Evolutionary conservation across 495 filamentous ascomycete species (phyloP).

Genomic region (Podospora didyma): DNA sequence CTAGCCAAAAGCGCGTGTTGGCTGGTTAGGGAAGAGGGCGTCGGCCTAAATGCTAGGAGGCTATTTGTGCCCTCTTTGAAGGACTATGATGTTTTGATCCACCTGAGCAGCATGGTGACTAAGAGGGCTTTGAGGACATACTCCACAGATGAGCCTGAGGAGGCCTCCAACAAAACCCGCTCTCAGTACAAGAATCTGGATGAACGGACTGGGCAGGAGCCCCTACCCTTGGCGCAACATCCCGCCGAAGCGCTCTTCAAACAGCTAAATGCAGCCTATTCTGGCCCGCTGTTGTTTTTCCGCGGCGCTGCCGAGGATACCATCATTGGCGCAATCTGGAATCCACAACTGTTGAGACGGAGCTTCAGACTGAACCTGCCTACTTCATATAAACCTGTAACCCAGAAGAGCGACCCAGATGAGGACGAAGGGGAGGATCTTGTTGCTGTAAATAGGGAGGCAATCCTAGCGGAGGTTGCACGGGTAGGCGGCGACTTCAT

Average conservation of each 20-base stretch:
- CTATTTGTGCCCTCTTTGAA: conserved; percentile 65
- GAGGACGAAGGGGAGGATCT: conserved; percentile 21
- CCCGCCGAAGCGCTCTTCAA: conserved; percentile 50
- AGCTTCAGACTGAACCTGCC: conserved; percentile 64
- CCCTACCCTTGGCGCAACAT: conserved; percentile 42
- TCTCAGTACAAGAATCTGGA: conserved; percentile 72
- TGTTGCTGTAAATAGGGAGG: conserved; percentile 66
- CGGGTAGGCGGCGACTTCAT: conserved; percentile 62
- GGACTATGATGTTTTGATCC: conserved; percentile 83
- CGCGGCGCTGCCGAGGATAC: conserved; percentile 52
- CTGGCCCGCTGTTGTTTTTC: conserved; percentile 69
- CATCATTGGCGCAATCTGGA: conserved; percentile 78
- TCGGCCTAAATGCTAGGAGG: conserved; percentile 51
- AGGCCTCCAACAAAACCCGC: conserved; percentile 6
- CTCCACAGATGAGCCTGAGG: conserved; percentile 16
- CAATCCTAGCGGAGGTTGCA: conserved; percentile 77
- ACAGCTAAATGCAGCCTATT: conserved; percentile 59
- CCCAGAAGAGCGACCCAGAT: background rate
- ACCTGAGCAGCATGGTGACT: conserved; percentile 54
- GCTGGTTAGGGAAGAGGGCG: conserved; percentile 52
- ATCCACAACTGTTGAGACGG: conserved; percentile 53
- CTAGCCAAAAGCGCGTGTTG: conserved; percentile 70
- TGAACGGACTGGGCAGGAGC: conserved; percentile 26
- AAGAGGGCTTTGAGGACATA: conserved; percentile 24
- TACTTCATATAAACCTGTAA: conserved; percentile 61